These are phyloP conservation scores for Amanita molliuscula DNA, from an alignment of 768 basidiomycete genomes.

Conservation along the genomic window DNA sequence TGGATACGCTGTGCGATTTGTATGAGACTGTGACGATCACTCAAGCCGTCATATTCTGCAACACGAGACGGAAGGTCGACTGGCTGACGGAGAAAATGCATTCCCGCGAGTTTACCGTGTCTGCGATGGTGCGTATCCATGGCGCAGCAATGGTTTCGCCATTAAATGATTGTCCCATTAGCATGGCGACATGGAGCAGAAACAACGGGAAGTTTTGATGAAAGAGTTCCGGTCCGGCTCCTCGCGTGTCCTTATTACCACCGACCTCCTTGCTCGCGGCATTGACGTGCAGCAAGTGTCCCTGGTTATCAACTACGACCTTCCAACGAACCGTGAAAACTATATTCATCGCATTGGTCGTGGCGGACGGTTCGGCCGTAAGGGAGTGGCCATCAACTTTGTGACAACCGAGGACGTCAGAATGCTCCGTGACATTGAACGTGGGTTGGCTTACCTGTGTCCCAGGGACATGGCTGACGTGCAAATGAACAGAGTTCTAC, in stretches of 20 bases:
- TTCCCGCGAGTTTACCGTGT: constrained; percentile 92
- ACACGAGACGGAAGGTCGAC: constrained; percentile 97
- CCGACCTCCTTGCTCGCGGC: constrained; percentile 94
- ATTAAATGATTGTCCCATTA: constrained; percentile 21
- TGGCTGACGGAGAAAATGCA: constrained; percentile 99
- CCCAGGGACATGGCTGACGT: constrained; percentile 5
- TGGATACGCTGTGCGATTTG: constrained; percentile 97
- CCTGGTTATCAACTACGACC: constrained; percentile 90
- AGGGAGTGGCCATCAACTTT: constrained; percentile 96
- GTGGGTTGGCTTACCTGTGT: constrained; percentile 36
- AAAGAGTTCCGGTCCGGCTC: constrained; percentile 99
- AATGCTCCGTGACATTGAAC: constrained; percentile 92
- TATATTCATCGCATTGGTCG: constrained; percentile 98
- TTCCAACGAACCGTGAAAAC: constrained; percentile 92
- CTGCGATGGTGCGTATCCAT: constrained; percentile 69
- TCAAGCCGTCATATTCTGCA: constrained; percentile 99
- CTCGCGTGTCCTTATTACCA: constrained; percentile 97
- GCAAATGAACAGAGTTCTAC: constrained; percentile 56
- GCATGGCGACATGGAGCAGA: constrained; percentile 99
- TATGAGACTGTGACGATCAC: constrained; percentile 99
- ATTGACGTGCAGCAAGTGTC: constrained; percentile 98
- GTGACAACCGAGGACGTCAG: constrained; percentile 90
- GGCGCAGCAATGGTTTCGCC: constrained; percentile 3
- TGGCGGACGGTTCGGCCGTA: constrained; percentile 93
- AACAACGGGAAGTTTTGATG: constrained; percentile 95